A percentile compares a stretch with the other conserved stretches of the same genome.
These are phyloP conservation scores for Pythium biforme DNA, from an alignment of 352 stramenopile species.

Conservation along the genomic window DNA sequence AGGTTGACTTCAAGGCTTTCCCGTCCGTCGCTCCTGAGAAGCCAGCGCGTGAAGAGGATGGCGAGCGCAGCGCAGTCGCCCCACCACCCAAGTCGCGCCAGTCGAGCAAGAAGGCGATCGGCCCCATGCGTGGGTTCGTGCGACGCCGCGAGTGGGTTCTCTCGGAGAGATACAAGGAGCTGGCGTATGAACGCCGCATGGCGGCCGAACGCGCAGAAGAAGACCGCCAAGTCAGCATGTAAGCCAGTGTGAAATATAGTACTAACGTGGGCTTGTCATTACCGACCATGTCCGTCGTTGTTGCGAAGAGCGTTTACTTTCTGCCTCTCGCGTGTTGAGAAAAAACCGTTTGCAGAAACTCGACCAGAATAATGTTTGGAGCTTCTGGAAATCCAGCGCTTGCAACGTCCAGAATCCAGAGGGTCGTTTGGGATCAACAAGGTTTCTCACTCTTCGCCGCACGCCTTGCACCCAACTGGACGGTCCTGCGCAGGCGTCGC, in stretches of 20 bases:
- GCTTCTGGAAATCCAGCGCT: too few relatives aligned
- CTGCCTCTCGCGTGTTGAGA: too few relatives aligned
- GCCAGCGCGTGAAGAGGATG: constrained; percentile 4
- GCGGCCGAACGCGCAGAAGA: background rate
- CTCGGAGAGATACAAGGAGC: constrained; percentile 54
- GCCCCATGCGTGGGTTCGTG: constrained; percentile 61
- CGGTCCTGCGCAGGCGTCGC: too few relatives aligned
- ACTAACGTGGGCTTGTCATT: background rate
- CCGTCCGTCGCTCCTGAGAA: constrained; percentile 38
- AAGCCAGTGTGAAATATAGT: background rate
- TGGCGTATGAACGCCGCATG: constrained; percentile 30
- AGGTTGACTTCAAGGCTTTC: constrained; percentile 83
- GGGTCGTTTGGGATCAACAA: too few relatives aligned
- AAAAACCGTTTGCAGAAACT: too few relatives aligned
- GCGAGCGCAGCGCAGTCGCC: background rate
- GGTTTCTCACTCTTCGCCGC: too few relatives aligned
- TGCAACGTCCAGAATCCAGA: too few relatives aligned
- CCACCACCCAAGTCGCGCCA: background rate
- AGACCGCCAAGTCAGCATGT: background rate
- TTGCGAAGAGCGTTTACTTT: too few relatives aligned
- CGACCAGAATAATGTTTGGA: too few relatives aligned
- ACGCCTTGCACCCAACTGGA: too few relatives aligned
- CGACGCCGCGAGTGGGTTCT: constrained; percentile 72
- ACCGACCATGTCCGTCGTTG: too few relatives aligned
- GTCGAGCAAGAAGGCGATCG: constrained; percentile 25